Base-by-base conservation (phyloP, 495 filamentous ascomycete genomes). In the Hypoxylon cercidicola region DNA sequence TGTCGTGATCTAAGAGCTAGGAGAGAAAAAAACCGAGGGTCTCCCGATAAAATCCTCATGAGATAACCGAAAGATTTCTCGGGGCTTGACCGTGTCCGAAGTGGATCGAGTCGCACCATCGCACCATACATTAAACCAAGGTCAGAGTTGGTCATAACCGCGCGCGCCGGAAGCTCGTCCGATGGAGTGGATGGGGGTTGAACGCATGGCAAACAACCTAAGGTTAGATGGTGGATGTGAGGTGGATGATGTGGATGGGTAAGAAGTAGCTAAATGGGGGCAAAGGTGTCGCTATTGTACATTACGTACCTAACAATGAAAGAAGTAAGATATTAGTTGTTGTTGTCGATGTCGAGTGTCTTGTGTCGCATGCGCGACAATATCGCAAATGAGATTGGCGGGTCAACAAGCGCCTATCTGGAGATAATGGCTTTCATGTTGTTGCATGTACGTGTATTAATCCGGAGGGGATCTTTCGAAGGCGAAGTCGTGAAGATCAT, bases 401-500 rank as follows among this genome's bases (percentile, higher is more conserved):
- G 15, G 55, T 54, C 54, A 62, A 63, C 56, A 19, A 47, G 54
- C 28, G 50, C 39, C 6, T 16, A 16, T 40, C 30, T 32, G 30
- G 30, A 32, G 30, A 25, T 54, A 25, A 20, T 52, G 34, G 32
- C 19, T 39, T 8, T 23, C 20, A 32, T 25, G 18, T 35, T 20
- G 34, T 37, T 43, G 16, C 54, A 61, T 56, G 40, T 16, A 18
- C 40, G 9, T 48, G 21, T 23, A 46, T 25, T 43, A 34, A 53
- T 37, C 35, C 20, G 43, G 30, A 60, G 35, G 34, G 23, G 43
- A 59, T 62, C 41, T 63, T n/a, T 50, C 47, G 40, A 69, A 54
- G 52, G 66, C 61, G 56, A 69, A 56, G 61, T 55, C 5, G 46
- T 13, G 66, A 65, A 61, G 66, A 69, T 69, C 56, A 69, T 69